Conservation (phyloP, 1,284 basidiomycete genomes). For the Coniferiporia sulphurascens region DNA sequence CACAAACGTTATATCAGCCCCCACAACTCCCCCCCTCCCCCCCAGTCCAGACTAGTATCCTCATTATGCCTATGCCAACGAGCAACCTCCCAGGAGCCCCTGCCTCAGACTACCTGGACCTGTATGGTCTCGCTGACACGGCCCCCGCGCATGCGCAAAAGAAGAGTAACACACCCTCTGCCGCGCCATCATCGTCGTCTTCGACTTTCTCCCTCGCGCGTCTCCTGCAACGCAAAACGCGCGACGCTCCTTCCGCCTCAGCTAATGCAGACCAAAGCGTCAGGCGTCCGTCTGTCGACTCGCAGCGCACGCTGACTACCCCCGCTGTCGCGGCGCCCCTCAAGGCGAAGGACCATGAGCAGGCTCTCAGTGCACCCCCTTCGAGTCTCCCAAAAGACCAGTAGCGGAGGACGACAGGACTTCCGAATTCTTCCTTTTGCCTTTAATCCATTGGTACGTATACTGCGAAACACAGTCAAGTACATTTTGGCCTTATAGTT, state of each 20-base stretch:
- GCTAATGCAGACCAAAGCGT: background rate
- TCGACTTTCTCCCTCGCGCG: slow-evolving; percentile 12
- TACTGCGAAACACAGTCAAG: no score
- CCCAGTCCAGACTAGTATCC: no score
- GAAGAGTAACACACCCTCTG: background rate
- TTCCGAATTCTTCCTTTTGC: no score
- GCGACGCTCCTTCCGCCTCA: background rate
- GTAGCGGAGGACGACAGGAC: no score
- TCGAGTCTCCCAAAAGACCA: background rate
- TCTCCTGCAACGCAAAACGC: background rate
- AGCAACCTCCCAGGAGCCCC: no score
- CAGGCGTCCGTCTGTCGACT: slow-evolving; percentile 1
- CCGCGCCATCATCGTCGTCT: background rate
- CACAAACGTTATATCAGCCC: no score
- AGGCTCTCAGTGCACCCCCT: slow-evolving; percentile 15
- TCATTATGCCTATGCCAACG: no score
- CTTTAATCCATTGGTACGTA: no score
- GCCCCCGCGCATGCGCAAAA: background rate
- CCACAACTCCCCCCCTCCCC: no score
- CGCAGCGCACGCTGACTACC: slow-evolving; percentile 2
- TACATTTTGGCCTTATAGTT: no score
- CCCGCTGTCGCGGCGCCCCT: slow-evolving; percentile 24
- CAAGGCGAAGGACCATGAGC: slow-evolving; percentile 17
- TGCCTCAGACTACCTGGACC: background rate
- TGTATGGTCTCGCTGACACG: slow-evolving; percentile 2